Evolutionary conservation across 306 rosid species (phyloP), one percentile per base, ranked within the genome.

Genomic region (Fragaria ananassa): DNA sequence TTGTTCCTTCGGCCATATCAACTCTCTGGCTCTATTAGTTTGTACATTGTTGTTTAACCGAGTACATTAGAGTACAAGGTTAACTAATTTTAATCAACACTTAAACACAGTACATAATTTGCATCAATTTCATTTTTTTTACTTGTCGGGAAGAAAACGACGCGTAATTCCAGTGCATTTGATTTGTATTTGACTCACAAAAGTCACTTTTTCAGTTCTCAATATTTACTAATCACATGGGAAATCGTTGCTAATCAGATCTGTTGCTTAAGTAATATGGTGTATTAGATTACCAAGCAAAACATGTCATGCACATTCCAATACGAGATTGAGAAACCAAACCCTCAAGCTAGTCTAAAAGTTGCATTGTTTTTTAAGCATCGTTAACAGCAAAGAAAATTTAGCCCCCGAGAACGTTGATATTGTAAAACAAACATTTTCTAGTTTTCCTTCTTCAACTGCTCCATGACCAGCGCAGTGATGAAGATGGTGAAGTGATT

Each of bases 111-210:
- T 64, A 64, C 46, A 64, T 37, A 64, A 64, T 35, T 35, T 35
- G 14, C 25, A 15, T 35, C 10, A 34, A 63, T 42, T 4, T 60
- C 9, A 3, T 11, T 60, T 12, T 60, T 12, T 60, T 21, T 75
- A 75, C 35, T 80, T 21, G 70, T n/a, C 42, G 54, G 6, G 62
- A 70, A 81, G 80, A 49, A 81, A 76, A 70, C 68, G 58, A 81
- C 68, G 74, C 74, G 74, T 70, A 63, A 70, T 75, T 75, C 65
- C 64, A 37, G 70, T 63, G 13, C 42, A 70, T 37, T 21, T 34
- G 34, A 49, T 35, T 21, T 21, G 66, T 41, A 61, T 71, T 75
- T 81, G 80, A 76, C 77, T 75, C 61, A 2, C 10, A 41, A 49
- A 37, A 70, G 44, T 74, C 34, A 42, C 68, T 73, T 57, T 53